These are phyloP conservation scores for Protomyces arabidopsidicola DNA, from an alignment of 1,139 yeast genomes.

Conservation along the genomic window DNA sequence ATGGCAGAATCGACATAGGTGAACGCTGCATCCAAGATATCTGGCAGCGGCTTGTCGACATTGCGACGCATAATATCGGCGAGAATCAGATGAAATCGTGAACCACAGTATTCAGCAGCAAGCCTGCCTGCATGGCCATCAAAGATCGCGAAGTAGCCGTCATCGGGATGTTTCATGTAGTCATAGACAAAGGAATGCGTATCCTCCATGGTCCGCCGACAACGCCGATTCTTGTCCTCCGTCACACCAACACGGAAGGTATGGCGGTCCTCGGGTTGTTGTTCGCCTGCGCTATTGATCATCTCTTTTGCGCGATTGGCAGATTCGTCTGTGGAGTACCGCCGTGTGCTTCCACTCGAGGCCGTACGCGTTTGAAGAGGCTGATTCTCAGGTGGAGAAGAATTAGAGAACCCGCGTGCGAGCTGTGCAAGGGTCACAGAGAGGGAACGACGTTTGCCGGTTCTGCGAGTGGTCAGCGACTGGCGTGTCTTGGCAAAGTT, in stretches of 20 bases:
- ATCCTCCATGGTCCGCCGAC: constrained; percentile 91
- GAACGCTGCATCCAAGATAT: constrained; percentile 48
- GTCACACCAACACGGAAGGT: constrained; percentile 68
- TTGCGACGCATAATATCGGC: constrained; percentile 49
- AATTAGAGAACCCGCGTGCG: constrained; percentile 9
- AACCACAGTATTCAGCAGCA: constrained; percentile 94
- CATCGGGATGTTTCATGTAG: constrained; percentile 79
- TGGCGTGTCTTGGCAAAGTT: neutral
- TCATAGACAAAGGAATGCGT: constrained; percentile 91
- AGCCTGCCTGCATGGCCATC: constrained; percentile 98
- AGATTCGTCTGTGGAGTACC: constrained; percentile 7
- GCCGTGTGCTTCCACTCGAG: neutral
- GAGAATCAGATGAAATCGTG: constrained; percentile 66
- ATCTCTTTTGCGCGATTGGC: neutral
- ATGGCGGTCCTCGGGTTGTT: constrained; percentile 11
- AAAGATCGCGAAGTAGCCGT: constrained; percentile 94
- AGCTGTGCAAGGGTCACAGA: constrained; percentile 27
- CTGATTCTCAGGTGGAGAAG: constrained; percentile 12
- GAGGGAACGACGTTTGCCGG: constrained; percentile 27
- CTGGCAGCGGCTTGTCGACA: constrained; percentile 35
- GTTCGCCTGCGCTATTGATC: constrained; percentile 26
- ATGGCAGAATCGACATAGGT: constrained; percentile 69
- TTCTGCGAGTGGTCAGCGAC: neutral
- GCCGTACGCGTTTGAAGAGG: constrained; percentile 1
- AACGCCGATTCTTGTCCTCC: constrained; percentile 76